Conservation (phyloP, 352 stramenopile species). For the Phytophthora foliorum region DNA sequence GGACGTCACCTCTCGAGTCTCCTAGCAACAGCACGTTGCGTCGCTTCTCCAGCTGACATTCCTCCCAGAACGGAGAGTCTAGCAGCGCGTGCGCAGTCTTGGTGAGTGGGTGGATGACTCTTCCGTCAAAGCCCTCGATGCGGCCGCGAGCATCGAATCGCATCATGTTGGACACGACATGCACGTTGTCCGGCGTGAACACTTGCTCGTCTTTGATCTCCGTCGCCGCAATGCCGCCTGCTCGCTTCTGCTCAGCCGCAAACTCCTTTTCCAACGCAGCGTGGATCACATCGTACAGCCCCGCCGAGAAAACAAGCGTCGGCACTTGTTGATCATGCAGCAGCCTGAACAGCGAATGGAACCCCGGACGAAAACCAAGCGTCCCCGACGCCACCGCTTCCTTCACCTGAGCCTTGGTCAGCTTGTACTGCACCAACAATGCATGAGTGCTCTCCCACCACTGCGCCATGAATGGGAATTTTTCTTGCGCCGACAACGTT, state of each 20-base stretch:
- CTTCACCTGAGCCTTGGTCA: constrained; percentile 53
- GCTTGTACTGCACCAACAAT: constrained; percentile 60
- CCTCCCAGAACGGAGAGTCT: constrained; percentile 65
- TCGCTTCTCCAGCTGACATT: constrained; percentile 61
- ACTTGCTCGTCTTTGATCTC: neutral
- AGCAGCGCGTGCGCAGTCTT: constrained; percentile 78
- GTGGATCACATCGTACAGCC: constrained; percentile 71
- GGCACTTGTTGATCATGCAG: constrained; percentile 51
- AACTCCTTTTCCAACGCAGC: constrained; percentile 60
- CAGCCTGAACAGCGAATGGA: constrained; percentile 55
- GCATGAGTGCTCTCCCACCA: constrained; percentile 61
- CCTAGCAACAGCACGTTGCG: constrained; percentile 77
- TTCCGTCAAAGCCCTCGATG: constrained; percentile 65
- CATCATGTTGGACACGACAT: constrained; percentile 87
- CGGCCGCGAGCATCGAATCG: constrained; percentile 53
- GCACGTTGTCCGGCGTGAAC: constrained; percentile 57
- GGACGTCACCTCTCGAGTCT: constrained; percentile 67
- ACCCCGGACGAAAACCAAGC: constrained; percentile 57
- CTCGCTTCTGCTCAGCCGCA: constrained; percentile 20
- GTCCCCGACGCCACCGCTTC: constrained; percentile 44
- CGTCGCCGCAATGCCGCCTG: neutral
- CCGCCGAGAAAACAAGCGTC: constrained; percentile 68
- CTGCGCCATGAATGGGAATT: constrained; percentile 74
- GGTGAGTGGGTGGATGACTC: constrained; percentile 81
- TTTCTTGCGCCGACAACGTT: constrained; percentile 59